Evolutionary conservation across 2,329 filamentous ascomycete species (phyloP).

Genomic region (Penicillium sp.): DNA sequence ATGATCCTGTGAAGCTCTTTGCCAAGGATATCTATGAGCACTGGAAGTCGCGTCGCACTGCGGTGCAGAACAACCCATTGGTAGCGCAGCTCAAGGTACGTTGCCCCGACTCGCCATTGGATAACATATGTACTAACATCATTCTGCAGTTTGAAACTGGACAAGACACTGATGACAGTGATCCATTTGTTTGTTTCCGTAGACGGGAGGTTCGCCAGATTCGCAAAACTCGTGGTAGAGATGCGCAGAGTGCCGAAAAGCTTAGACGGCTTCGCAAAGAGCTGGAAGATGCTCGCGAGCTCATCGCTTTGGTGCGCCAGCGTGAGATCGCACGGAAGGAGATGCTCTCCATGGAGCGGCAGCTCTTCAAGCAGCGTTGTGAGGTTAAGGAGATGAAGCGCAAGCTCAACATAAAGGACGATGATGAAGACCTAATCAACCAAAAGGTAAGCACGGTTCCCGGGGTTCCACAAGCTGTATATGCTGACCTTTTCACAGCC

Average conservation of each 20-base stretch:
- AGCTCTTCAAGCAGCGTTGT: constrained; percentile 76
- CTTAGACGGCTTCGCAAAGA: constrained; percentile 86
- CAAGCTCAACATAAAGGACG: constrained; percentile 80
- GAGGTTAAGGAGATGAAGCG: constrained; percentile 85
- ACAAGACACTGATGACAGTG: constrained; percentile 88
- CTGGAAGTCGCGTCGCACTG: constrained; percentile 71
- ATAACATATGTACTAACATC: constrained; percentile 15
- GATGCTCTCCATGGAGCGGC: constrained; percentile 67
- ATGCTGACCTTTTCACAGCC: constrained; percentile 54
- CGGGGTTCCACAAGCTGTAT: constrained; percentile 34
- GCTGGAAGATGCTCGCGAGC: constrained; percentile 78
- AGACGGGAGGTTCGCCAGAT: constrained; percentile 90
- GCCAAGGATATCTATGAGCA: constrained; percentile 82
- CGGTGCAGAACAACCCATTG: constrained; percentile 65
- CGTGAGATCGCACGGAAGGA: constrained; percentile 78
- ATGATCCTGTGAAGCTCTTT: constrained; percentile 53
- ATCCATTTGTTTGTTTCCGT: constrained; percentile 97
- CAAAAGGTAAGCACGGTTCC: constrained; percentile 65
- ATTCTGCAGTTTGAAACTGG: constrained; percentile 71
- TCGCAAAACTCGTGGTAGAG: constrained; percentile 88
- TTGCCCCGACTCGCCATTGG: constrained; percentile 4
- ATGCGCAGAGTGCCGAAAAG: constrained; percentile 92
- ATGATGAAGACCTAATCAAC: constrained; percentile 92
- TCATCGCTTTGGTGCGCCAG: constrained; percentile 72
- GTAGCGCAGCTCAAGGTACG: constrained; percentile 70